Conservation (phyloP, 1,284 basidiomycete genomes). For the Heterobasidion parviporum region DNA sequence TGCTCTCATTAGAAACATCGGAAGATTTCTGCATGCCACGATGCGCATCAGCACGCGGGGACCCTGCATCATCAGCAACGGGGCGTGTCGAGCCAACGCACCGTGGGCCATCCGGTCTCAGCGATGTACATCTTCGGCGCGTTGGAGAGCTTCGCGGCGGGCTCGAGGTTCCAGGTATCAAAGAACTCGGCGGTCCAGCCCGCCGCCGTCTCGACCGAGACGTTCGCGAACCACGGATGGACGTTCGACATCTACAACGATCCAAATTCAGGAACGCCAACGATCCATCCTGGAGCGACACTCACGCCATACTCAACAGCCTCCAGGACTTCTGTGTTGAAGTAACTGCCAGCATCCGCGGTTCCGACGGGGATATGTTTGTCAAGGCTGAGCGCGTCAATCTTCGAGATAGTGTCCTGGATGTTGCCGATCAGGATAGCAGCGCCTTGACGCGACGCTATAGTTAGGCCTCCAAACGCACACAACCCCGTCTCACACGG, state of each 20-base stretch:
- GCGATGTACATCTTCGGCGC: constrained; percentile 79
- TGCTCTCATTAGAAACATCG: constrained; percentile 43
- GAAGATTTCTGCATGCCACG: constrained; percentile 40
- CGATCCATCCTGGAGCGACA: constrained; percentile 6
- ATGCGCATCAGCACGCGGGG: neutral
- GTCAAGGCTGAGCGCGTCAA: constrained; percentile 43
- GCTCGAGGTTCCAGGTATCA: constrained; percentile 46
- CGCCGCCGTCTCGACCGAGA: constrained; percentile 63
- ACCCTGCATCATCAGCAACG: neutral
- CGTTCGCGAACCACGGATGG: constrained; percentile 81
- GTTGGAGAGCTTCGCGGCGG: constrained; percentile 43
- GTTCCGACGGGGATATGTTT: constrained; percentile 74
- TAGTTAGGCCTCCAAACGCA: neutral
- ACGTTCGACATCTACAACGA: constrained; percentile 51
- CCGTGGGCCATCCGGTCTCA: constrained; percentile 92
- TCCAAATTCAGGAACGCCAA: neutral
- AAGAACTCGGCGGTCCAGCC: constrained; percentile 59
- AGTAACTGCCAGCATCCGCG: constrained; percentile 84
- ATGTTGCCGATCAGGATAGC: constrained; percentile 57
- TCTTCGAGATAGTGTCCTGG: constrained; percentile 48
- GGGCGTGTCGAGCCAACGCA: constrained; percentile 20
- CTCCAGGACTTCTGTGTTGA: constrained; percentile 64
- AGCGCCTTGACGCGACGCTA: constrained; percentile 22
- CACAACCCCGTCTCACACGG: neutral
- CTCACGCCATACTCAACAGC: constrained; percentile 71